Conservation (phyloP, 2,329 filamentous ascomycete genomes). For the Aurifilum marmelostoma region DNA sequence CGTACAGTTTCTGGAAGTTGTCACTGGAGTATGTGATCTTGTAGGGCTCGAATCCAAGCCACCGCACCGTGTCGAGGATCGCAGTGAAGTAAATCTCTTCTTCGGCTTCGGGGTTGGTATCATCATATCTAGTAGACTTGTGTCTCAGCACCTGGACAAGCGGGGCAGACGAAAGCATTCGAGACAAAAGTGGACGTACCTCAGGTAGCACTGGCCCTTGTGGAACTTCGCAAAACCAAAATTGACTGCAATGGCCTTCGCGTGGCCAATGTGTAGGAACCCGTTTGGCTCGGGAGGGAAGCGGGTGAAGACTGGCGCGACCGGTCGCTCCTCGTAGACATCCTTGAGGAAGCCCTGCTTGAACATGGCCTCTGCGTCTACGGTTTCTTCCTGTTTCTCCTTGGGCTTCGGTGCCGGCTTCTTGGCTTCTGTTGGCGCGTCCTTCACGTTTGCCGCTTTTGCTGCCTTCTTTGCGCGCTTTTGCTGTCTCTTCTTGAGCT, state of each 20-base stretch:
- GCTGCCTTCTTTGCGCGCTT: conserved; percentile 39
- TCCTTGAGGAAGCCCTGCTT: conserved; percentile 76
- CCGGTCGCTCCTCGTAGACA: conserved; percentile 70
- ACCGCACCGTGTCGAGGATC: conserved; percentile 86
- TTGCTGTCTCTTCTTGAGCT: conserved; percentile 44
- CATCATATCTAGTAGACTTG: conserved; percentile 76
- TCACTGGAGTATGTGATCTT: conserved; percentile 87
- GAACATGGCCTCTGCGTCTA: conserved; percentile 72
- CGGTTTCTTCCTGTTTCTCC: conserved; percentile 46
- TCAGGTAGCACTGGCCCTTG: conserved; percentile 59
- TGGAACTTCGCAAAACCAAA: conserved; percentile 91
- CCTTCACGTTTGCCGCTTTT: conserved; percentile 32
- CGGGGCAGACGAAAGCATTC: background rate
- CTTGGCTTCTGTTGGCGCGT: conserved; percentile 32
- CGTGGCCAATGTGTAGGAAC: conserved; percentile 90
- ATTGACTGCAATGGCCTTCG: conserved; percentile 94
- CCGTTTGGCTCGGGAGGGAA: conserved; percentile 92
- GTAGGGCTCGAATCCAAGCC: conserved; percentile 81
- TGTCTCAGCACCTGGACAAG: background rate
- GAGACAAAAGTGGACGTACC: background rate
- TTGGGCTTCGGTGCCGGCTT: conserved; percentile 43
- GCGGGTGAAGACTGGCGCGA: conserved; percentile 66
- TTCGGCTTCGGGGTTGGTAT: conserved; percentile 93
- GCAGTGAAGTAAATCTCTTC: conserved; percentile 86
- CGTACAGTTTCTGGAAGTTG: conserved; percentile 86